Evolutionary conservation across 2,329 filamentous ascomycete genomes (phyloP), one percentile per base, ranked within the genome.

Genomic region (Diaporthe citriasiana): DNA sequence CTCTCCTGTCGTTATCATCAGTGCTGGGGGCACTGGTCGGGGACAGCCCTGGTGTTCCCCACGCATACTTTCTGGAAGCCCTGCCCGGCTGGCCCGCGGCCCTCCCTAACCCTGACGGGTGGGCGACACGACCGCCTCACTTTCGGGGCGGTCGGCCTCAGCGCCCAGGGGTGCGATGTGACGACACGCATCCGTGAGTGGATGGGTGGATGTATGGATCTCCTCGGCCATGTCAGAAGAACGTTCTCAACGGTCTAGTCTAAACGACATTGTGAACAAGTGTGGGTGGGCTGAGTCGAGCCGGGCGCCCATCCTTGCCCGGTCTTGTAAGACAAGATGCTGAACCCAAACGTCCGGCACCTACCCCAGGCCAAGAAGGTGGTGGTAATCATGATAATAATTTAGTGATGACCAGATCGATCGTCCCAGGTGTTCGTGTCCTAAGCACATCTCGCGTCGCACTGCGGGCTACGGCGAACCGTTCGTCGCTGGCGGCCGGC

Each of bases 61-160:
- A 33, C 33, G 1, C 25, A 68, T 53, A 53, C 47, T 68, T 68
- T 68, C 63, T 68, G 63, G 47, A 68, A 68, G 63, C 63, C 63
- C 63, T 40, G 45, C 45, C 63, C 63, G 63, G 47, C 63, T 53
- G 47, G 33, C 63, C 63, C 63, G 63, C 63, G 47, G 47, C 33
- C 47, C 47, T 53, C 63, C 47, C 47, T 53, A 68, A 68, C 47
- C 63, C 63, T 68, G 63, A 30, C 30, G n/a, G 63, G 15, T 40
- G 45, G n/a, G 63, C 47, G 33, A 22, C 47, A 47, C 63, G 47
- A 53, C 63, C n/a, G 63, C 63, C 63, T 68, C 63, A 68, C 63
- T 68, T 68, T 65, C 33, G 27, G 22, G 60, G 63, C 63, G 63
- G 47, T 68, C 63, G 63, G 63, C 45, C 45, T 53, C 47, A 68